Evolutionary conservation across 768 basidiomycete species (phyloP).

Genomic region (Cystobasidium tubakii): DNA sequence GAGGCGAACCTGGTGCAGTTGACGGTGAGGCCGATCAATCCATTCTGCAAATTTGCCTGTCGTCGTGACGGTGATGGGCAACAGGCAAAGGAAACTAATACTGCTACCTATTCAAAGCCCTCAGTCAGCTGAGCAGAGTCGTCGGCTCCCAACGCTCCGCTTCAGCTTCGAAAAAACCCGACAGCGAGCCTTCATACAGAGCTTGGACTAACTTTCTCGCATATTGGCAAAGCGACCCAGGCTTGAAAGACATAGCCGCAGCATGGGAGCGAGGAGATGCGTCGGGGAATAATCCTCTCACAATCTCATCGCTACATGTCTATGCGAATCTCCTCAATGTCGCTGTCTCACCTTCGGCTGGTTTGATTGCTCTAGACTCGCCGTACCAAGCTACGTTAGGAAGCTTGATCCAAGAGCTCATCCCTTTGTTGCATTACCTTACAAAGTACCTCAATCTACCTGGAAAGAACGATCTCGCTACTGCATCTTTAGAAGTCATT

Average conservation of each 20-base stretch:
- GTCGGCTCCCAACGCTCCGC: slow-evolving; percentile 8
- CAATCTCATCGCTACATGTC: not conserved
- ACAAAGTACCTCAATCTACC: slow-evolving; percentile 15
- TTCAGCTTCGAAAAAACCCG: slow-evolving; percentile 22
- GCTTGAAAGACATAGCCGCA: slow-evolving; percentile 10
- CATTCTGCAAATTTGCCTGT: not conserved
- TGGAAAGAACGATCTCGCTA: slow-evolving; percentile 34
- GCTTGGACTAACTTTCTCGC: slow-evolving; percentile 27
- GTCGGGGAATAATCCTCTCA: not conserved
- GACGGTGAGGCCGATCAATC: slow-evolving; percentile 1
- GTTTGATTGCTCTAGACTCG: slow-evolving; percentile 19
- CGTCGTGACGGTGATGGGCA: not conserved
- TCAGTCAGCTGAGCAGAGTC: slow-evolving; percentile 5
- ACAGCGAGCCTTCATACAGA: slow-evolving; percentile 9
- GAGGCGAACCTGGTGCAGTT: slow-evolving; percentile 27
- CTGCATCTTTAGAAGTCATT: slow-evolving; percentile 27
- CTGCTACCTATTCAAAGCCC: slow-evolving; percentile 9
- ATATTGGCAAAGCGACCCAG: slow-evolving; percentile 12
- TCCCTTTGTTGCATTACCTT: slow-evolving; percentile 1
- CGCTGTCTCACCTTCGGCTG: not conserved
- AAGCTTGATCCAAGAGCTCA: slow-evolving; percentile 24
- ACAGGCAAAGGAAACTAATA: not conserved
- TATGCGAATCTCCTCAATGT: slow-evolving; percentile 19
- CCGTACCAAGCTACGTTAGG: slow-evolving; percentile 11
- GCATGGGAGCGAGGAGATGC: slow-evolving; percentile 31